Conservation (phyloP, 2,329 filamentous ascomycete species). For the Botrytis elliptica region DNA sequence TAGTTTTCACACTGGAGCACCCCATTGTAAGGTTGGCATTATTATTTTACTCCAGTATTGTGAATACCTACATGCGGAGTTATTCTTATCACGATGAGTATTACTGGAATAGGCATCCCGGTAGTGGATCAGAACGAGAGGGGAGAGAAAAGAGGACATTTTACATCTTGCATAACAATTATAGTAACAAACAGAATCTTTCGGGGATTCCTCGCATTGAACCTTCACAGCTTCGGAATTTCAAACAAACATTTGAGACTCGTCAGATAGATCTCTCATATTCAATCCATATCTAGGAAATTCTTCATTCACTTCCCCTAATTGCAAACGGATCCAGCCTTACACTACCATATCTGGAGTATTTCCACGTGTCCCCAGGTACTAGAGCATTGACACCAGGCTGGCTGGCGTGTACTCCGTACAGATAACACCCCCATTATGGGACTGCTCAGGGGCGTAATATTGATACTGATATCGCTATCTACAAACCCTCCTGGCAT, state of each 20-base stretch:
- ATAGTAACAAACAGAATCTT: background rate
- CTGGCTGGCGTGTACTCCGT: conserved; percentile 7
- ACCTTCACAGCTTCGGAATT: background rate
- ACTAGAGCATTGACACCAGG: conserved; percentile 12
- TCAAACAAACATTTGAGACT: background rate
- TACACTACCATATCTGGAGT: conserved; percentile 6
- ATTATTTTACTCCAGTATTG: background rate
- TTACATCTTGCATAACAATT: background rate
- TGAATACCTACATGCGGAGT: background rate
- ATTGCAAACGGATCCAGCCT: background rate
- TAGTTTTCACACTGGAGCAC: background rate
- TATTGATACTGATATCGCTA: conserved; percentile 5
- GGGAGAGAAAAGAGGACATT: background rate
- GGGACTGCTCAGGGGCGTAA: background rate
- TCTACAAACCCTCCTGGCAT: background rate
- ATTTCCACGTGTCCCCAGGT: background rate
- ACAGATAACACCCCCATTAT: conserved; percentile 1
- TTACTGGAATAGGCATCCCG: conserved; percentile 8
- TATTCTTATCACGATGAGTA: background rate
- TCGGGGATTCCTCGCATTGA: background rate
- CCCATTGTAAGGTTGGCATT: conserved; percentile 7
- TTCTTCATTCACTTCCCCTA: background rate
- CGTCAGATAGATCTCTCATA: background rate
- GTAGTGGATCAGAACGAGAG: conserved; percentile 13
- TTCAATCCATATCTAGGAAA: background rate